Percentiles rank a stretch among this genome's conserved stretches.
Conservation (phyloP, 148 eudicot genomes). For the Fallopia convolvulus region DNA sequence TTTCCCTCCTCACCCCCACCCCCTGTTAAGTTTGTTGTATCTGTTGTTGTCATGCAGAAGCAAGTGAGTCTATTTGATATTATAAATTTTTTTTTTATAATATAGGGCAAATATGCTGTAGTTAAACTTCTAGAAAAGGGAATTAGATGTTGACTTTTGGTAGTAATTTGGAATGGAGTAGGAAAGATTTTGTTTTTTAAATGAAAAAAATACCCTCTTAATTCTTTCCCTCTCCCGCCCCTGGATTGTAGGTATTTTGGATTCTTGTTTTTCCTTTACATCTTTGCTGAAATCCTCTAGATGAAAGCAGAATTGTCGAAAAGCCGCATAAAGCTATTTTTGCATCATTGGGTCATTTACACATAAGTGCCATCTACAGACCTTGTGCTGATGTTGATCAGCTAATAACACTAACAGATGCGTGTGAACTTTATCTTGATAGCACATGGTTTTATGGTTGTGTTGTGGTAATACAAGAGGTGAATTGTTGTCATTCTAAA, state of each 20-base stretch:
- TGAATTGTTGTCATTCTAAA: not conserved
- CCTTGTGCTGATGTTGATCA: not conserved
- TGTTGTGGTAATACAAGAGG: not conserved
- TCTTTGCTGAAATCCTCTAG: not conserved
- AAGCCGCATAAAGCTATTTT: not conserved
- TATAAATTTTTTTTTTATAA: not conserved
- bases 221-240: not conserved
- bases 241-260: not conserved
- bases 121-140: not conserved
- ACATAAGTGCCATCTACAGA: not conserved
- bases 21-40: not conserved
- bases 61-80: not conserved
- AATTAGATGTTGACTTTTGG: not conserved
- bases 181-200: not conserved
- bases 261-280: not conserved
- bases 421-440: not conserved
- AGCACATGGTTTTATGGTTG: constrained; percentile 3
- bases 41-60: not conserved
- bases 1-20: not conserved
- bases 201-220: not conserved
- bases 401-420: not conserved
- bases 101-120: not conserved
- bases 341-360: not conserved
- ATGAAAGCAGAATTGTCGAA: not conserved
- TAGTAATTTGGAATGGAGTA: not conserved